Base-by-base conservation (phyloP, 1,139 yeast genomes). In the Nakaseomyces kungkrabaensis region DNA sequence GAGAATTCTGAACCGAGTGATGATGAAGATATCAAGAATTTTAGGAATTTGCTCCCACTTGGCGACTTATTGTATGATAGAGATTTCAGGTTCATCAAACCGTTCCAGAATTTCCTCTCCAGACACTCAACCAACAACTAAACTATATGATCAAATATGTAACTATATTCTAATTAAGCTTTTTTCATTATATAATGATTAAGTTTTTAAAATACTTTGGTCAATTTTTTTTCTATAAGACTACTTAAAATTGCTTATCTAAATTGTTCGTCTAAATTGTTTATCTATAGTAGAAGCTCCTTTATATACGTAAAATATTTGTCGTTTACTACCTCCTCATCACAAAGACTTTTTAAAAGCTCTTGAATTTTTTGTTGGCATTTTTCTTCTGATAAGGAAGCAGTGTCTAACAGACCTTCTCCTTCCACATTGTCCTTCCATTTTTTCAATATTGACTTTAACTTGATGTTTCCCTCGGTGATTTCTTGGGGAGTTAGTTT, bases 381-480 rank as follows among this genome's bases (percentile, higher is more conserved):
- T 5, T 48, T 46, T 40, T 59, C 60, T 26, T 61, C 62, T 1
- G 61, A 54, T 8, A 63, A 45, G n/a, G 51, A 51, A 9, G 51
- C 48, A 25, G 54, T 51, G 36, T 54, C 52, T 33, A 55, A 54
- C 4, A 62, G 48, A 2, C 63, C 58, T 49, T 70, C 72, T 37
- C 71, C 69, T 40, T 72, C 77, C 38, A 83, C 78, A 11, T 68
- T 65, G 1, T 62, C 42, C 49, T 72, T 80, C 96, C 96, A 88
- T 47, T 73, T 65, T 57, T 77, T 77, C 55, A 88, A 69, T 1
- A 86, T 66, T 8, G 60, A 62, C 56, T 79, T 79, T 59, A 88
- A 70, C 13, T 74, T 62, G 5, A 72, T 76, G 33, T 80, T 75
- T 0, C 95, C 92, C 10, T 67, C 62, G 4, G 72, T 64, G 31